Base-by-base conservation (phyloP, 2,329 filamentous ascomycete species). In the Leptosphaerulina australis region DNA sequence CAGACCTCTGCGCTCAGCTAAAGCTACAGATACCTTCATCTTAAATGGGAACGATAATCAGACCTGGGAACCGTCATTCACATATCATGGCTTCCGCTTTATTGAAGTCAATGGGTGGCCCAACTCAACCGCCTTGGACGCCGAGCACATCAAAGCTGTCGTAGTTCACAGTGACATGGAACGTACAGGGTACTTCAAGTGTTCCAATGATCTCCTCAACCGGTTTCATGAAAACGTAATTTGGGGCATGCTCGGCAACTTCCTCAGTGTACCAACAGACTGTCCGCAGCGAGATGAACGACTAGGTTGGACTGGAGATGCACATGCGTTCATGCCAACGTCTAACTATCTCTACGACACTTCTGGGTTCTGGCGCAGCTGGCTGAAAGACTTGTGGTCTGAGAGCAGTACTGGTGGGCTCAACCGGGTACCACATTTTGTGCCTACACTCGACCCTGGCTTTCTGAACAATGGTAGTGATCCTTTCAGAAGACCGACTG, bases 181-280 rank as follows among this genome's bases (percentile, higher is more conserved):
- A 39, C 72, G 75, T 9, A 80, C 69, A 0, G 81, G 82, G 0
- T 73, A 62, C 47, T 84, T 85, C 38, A 62, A 74, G 7, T 83
- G 78, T 47, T 85, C 82, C 0, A 66, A 85, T 37, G 36, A 58
- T 0, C 66, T 78, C 3, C 55, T 86, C 20, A 85, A 84, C 56
- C 69, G 78, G 35, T 74, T 86, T 4, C 78, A 85, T 54, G 44
- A 74, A 1, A 86, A 86, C 44, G 75, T 81, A 0, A 60, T 71
- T 22, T 85, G 83, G 83, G 77, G 76, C 4, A 83, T 84, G 77
- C 75, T 76, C 21, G 81, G 81, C 0, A 86, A 85, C 56, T 85
- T 86, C 56, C 39, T 56, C 15, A 39, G 50, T 5, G 38, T 59
- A 9, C 58, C 55, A 4, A 85, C 82, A 0, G 83, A 86, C 57